Base-by-base conservation (phyloP, 2,329 filamentous ascomycete genomes). In the Phaeomoniella chlamydospora region DNA sequence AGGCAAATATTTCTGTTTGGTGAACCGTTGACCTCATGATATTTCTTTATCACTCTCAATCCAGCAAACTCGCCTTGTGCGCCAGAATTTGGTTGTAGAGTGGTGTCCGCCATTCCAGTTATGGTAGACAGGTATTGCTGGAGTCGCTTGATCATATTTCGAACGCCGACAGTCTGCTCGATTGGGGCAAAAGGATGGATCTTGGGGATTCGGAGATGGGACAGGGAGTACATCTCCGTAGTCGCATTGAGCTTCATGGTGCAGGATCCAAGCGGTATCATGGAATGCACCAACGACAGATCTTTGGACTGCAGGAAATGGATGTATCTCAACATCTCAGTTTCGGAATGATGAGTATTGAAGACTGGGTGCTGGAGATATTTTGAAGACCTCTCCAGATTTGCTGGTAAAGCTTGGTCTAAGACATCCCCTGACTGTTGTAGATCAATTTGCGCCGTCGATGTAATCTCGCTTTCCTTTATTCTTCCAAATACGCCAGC, bases 161-260 rank as follows among this genome's bases (percentile, higher is more conserved):
- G 61, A 53, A 90, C 93, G 12, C 84, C 83, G 43, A 67, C 59
- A 18, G 75, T 70, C 43, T 77, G 68, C 32, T 72, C 62, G 0
- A 62, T 49, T 0, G 80, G 80, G 26, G 77, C 72, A 50, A 86
- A 85, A 0, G 88, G 88, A 59, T 96, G 88, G 19, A 93, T 68
- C 41, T 79, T 74, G 30, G 81, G 72, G 50, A 87, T 84, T 34
- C 78, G 74, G 1, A 77, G 74, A 60, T 77, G 79, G 1, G 82
- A 82, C 37, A 94, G 70, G 5, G 87, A 80, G 12, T 82, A 72
- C 88, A 96, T 94, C 63, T 94, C 85, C 1, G 83, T 83, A 3
- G 87, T 90, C 30, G 81, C 83, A 56, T 94, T 94, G 36, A 94
- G 75, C 68, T 96, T 96, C 88, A 96, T 96, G 11, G 88, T 96